Base-by-base conservation (phyloP, 2,329 filamentous ascomycete genomes). In the Tothia fuscella region DNA sequence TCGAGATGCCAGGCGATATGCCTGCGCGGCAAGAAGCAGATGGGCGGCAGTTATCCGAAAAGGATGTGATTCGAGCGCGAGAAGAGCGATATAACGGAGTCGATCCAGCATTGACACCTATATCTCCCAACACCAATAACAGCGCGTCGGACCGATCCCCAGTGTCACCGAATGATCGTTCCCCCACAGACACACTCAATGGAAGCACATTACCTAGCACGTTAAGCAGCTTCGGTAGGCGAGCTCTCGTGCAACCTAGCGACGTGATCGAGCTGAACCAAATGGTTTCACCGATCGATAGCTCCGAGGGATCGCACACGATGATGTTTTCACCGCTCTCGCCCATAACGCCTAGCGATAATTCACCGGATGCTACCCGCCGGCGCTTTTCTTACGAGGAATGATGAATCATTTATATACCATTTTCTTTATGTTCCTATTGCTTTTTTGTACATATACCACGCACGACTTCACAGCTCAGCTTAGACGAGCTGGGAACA, bases 1-100 rank as follows among this genome's bases (percentile, higher is more conserved):
- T 58, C 41, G 72, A 67, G 33, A 74, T 68, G 53, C 67, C 69
- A 0, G 73, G 74, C 2, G 71, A 72, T 7, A 68, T 76, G 54
- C 70, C 69, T 13, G 63, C 65, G 31, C 65, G 67, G 41, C 69
- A 67, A 46, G 65, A 70, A 53, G 66, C 66, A 35, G 66, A 61
- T 38, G 65, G 66, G 22, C 61, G 60, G 14, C 57, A 64, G 45
- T 51, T 69, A 26, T 61, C 59, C 16, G 67, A 70, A 51, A 70
- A 70, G 47, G 65, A 70, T 44, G 60, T 63, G 26, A 61, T 69
- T 54, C 54, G 61, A 44, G 55, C 60, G 16, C 58, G 67, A 14
- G 66, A 68, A 50, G 53, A 54, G 44, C 52, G 60, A 36, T 65
- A 66, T 50, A 69, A 70, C 37, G 67, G 67, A 12, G 53, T 65